Conservation (phyloP, 176 grass and related monocot species). For the Panicum miliaceum region DNA sequence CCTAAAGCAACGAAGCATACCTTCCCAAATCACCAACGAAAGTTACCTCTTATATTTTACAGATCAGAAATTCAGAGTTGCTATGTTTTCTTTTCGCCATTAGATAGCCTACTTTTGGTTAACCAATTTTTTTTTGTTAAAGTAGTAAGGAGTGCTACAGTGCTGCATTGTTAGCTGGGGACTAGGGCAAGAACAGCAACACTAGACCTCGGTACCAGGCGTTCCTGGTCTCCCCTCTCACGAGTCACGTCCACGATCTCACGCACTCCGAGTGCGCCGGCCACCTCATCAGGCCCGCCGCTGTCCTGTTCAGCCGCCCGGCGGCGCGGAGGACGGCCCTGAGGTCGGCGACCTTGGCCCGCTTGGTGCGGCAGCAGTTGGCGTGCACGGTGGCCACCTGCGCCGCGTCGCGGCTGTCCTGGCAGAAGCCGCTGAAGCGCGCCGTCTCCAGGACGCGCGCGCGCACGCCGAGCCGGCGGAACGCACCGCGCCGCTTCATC, state of each 20-base stretch:
- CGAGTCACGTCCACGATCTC: slow-evolving; percentile 35
- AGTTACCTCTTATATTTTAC: background rate
- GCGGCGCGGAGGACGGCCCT: slow-evolving; percentile 45
- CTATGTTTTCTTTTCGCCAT: background rate
- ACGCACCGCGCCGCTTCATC: slow-evolving; percentile 56
- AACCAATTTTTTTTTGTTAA: background rate
- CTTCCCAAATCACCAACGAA: background rate
- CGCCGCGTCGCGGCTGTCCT: slow-evolving; percentile 54
- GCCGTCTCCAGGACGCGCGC: slow-evolving; percentile 69
- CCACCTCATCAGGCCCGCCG: slow-evolving; percentile 30
- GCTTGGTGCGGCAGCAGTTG: slow-evolving; percentile 76
- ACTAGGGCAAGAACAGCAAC: background rate
- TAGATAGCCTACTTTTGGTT: background rate
- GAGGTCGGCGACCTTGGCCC: slow-evolving; percentile 71
- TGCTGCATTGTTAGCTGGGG: background rate
- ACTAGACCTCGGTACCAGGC: no score
- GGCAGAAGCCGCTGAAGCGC: slow-evolving; percentile 78
- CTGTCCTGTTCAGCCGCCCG: background rate
- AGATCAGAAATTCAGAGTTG: background rate
- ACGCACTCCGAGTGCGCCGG: slow-evolving; percentile 41
- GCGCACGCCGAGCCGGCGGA: slow-evolving; percentile 51
- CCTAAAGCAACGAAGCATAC: background rate
- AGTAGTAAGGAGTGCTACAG: background rate
- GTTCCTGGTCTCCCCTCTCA: background rate
- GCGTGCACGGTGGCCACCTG: slow-evolving; percentile 78